A percentile compares a stretch with the other conserved stretches of the same genome.
Conservation (phyloP, 1,139 yeast species). For the Zygoascus meyerae region DNA sequence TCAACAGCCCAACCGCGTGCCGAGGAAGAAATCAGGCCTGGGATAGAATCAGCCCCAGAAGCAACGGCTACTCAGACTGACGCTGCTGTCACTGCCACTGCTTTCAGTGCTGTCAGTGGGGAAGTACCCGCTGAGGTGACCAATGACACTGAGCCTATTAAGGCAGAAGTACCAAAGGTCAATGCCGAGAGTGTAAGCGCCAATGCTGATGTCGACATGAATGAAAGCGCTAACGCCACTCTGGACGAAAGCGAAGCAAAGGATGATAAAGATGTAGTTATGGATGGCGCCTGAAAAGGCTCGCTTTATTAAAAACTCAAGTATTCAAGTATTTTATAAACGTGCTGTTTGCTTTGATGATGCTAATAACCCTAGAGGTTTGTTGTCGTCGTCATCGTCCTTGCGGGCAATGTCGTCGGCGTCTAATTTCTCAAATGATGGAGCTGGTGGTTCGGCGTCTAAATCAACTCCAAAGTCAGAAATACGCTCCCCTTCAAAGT, state of each 20-base stretch:
- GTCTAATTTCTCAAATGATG: not conserved
- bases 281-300: slow-evolving; percentile 19
- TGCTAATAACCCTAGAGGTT: slow-evolving; percentile 16
- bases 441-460: slow-evolving; percentile 34
- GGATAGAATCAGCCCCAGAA: not conserved
- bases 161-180: slow-evolving; percentile 10
- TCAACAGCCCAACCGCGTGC: not conserved
- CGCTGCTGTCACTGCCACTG: too few relatives aligned
- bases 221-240: slow-evolving; percentile 4
- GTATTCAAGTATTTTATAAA: not conserved
- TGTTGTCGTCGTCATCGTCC: slow-evolving; percentile 16
- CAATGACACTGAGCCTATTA: not conserved
- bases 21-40: slow-evolving; percentile 3
- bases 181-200: not conserved
- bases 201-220: not conserved
- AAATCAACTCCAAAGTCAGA: slow-evolving; percentile 85
- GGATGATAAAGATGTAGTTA: slow-evolving; percentile 33
- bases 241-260: slow-evolving; percentile 11
- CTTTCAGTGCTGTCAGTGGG: too few relatives aligned
- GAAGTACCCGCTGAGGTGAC: not conserved
- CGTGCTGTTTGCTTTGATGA: not conserved
- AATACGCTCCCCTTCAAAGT: slow-evolving; percentile 74
- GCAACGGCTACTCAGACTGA: too few relatives aligned
- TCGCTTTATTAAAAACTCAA: not conserved
- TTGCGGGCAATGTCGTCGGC: slow-evolving; percentile 10